Evolutionary conservation across 1,139 yeast species (phyloP).

Genomic region (Blastobotrys malaysiensis): DNA sequence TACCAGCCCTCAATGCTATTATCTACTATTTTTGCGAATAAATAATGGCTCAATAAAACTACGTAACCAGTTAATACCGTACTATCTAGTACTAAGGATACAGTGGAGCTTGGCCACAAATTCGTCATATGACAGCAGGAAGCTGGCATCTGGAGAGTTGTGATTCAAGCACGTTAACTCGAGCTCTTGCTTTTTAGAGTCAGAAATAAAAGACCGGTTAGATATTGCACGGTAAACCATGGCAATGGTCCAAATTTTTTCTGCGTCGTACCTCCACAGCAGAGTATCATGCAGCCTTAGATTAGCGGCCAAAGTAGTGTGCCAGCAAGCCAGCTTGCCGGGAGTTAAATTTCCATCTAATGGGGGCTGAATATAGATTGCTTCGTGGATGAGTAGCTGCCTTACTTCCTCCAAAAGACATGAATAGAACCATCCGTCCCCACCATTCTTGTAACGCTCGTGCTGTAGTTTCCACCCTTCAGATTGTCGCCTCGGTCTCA

Average conservation of each 20-base stretch:
- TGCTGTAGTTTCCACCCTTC: background rate
- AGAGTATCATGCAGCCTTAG: conserved; percentile 6
- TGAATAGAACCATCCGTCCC: background rate
- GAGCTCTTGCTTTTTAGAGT: background rate
- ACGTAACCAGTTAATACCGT: no score
- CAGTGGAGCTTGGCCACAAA: background rate
- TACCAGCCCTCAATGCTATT: no score
- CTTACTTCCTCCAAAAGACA: conserved; percentile 4
- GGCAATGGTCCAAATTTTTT: conserved; percentile 7
- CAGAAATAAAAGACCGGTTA: background rate
- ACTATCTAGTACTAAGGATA: background rate
- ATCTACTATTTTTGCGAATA: no score
- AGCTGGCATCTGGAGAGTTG: background rate
- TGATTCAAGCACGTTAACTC: background rate
- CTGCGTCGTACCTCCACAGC: conserved; percentile 8
- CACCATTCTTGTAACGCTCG: background rate
- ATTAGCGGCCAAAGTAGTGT: background rate
- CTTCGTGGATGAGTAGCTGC: conserved; percentile 4
- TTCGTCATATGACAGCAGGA: background rate
- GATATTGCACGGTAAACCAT: conserved; percentile 1
- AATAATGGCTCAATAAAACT: no score
- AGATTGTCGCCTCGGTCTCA: background rate
- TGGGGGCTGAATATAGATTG: conserved; percentile 5
- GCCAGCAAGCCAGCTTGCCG: conserved; percentile 3
- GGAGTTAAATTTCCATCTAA: background rate